A percentile compares a stretch with the other conserved stretches of the same genome.
phyloP scores from a whole-genome alignment of 495 filamentous ascomycete genomes.

The Penicillium maclennaniae region DNA sequence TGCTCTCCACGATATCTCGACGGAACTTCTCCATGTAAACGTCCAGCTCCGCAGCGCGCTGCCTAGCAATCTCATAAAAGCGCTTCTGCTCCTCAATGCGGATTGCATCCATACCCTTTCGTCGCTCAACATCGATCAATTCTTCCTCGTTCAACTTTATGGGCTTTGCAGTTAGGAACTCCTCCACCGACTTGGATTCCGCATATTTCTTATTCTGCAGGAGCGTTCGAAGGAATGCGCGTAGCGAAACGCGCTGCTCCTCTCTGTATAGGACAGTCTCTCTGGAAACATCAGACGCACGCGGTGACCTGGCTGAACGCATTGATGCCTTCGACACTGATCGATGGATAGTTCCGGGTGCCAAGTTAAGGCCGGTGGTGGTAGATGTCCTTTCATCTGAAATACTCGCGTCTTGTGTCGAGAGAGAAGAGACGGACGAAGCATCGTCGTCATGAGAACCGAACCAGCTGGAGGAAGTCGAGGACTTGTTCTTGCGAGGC shows the following conservation, averaged over 20 bases:
- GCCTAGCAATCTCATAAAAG: slow-evolving; percentile 92
- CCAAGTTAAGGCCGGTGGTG: slow-evolving; percentile 21
- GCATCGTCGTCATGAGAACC: slow-evolving; percentile 63
- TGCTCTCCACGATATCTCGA: slow-evolving; percentile 70
- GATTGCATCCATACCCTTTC: slow-evolving; percentile 82
- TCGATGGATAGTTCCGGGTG: slow-evolving; percentile 26
- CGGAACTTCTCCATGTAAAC: slow-evolving; percentile 93
- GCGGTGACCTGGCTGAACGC: slow-evolving; percentile 41
- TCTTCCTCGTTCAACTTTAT: slow-evolving; percentile 77
- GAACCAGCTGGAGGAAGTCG: slow-evolving; percentile 55
- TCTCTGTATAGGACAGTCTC: slow-evolving; percentile 73
- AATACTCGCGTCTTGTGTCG: slow-evolving; percentile 50
- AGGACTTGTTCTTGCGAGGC: slow-evolving; percentile 84
- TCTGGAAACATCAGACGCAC: slow-evolving; percentile 42
- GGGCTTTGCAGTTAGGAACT: slow-evolving; percentile 71
- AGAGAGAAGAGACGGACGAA: slow-evolving; percentile 71
- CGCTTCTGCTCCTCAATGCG: slow-evolving; percentile 85
- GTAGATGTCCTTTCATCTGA: slow-evolving; percentile 34
- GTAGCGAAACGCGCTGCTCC: slow-evolving; percentile 84
- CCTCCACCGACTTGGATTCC: slow-evolving; percentile 70
- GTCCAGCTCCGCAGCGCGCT: slow-evolving; percentile 87
- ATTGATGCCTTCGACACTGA: slow-evolving; percentile 39
- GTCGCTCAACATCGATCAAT: slow-evolving; percentile 66
- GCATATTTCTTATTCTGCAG: slow-evolving; percentile 82
- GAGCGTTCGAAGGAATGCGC: slow-evolving; percentile 81